Evolutionary conservation across 2,329 filamentous ascomycete species (phyloP).

Genomic region (Coleophoma cylindrospora): DNA sequence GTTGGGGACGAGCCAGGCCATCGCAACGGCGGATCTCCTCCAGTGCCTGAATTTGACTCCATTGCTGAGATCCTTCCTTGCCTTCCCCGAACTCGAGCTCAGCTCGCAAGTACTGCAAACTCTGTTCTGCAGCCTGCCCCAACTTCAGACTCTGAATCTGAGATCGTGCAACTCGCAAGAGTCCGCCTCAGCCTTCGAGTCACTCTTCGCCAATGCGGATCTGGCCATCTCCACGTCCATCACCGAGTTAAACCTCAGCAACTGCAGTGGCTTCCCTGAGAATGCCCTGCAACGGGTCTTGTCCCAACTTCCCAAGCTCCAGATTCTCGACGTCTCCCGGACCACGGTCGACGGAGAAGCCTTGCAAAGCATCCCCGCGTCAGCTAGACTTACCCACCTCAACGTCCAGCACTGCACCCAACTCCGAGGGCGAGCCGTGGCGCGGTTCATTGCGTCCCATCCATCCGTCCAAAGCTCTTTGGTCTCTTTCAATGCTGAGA

Average conservation of each 20-base stretch:
- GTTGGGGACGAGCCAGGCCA: constrained; percentile 45
- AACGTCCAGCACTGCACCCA: constrained; percentile 70
- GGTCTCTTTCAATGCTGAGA: not conserved
- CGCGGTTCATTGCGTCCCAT: constrained; percentile 64
- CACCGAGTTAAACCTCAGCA: not conserved
- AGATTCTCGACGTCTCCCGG: constrained; percentile 69
- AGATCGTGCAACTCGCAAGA: not conserved
- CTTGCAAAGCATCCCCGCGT: constrained; percentile 60
- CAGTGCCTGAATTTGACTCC: constrained; percentile 5
- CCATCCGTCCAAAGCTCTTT: constrained; percentile 1
- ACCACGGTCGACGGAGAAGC: constrained; percentile 68
- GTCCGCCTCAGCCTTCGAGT: not conserved
- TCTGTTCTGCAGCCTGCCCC: not conserved
- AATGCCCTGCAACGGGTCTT: constrained; percentile 51
- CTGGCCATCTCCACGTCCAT: not conserved
- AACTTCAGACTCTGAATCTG: not conserved
- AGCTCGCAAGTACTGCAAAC: not conserved
- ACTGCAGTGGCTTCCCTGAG: not conserved
- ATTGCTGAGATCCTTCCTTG: constrained; percentile 67
- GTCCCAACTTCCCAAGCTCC: constrained; percentile 58
- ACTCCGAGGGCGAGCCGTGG: constrained; percentile 59
- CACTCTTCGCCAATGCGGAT: not conserved
- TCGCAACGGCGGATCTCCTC: not conserved
- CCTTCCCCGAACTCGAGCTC: constrained; percentile 72
- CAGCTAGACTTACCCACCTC: constrained; percentile 66